Conservation (phyloP, 805 yeast genomes). For the Pichia exigua region DNA sequence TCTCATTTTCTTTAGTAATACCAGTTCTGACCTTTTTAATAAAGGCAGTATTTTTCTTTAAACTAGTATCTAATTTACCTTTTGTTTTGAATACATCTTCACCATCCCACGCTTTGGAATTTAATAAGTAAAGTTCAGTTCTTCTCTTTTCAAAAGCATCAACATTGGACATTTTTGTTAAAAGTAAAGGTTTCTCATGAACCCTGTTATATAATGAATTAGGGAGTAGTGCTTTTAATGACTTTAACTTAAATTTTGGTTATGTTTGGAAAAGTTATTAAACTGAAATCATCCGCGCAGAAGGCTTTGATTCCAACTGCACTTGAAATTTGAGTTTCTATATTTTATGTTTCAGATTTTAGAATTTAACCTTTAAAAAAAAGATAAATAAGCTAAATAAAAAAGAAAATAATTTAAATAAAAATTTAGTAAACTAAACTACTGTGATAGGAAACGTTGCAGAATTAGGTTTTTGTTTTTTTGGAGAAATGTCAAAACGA, state of each 20-base stretch:
- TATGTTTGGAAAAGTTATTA: neutral
- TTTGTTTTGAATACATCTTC: constrained; percentile 22
- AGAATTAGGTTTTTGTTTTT: neutral
- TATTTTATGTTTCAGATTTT: too few species aligned
- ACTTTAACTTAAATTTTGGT: neutral
- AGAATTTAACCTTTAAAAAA: neutral
- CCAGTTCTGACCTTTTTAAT: constrained; percentile 59
- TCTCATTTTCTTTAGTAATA: constrained; percentile 43
- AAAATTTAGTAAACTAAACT: neutral
- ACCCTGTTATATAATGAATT: neutral
- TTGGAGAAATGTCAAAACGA: neutral
- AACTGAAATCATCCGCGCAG: neutral
- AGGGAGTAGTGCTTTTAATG: neutral
- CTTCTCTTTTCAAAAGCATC: constrained; percentile 18
- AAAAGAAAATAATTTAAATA: neutral
- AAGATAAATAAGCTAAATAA: neutral
- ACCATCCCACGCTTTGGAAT: constrained; percentile 49
- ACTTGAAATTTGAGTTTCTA: too few species aligned
- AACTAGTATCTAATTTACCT: constrained; percentile 51
- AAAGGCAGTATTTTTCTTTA: constrained; percentile 77
- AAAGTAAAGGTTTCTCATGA: neutral
- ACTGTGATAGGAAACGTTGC: constrained; percentile 7
- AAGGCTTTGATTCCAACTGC: neutral
- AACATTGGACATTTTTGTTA: constrained; percentile 2
- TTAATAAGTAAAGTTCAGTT: constrained; percentile 31